Base-by-base conservation (phyloP, 1,284 basidiomycete species). In the Phellopilus nigrolimitatus region DNA sequence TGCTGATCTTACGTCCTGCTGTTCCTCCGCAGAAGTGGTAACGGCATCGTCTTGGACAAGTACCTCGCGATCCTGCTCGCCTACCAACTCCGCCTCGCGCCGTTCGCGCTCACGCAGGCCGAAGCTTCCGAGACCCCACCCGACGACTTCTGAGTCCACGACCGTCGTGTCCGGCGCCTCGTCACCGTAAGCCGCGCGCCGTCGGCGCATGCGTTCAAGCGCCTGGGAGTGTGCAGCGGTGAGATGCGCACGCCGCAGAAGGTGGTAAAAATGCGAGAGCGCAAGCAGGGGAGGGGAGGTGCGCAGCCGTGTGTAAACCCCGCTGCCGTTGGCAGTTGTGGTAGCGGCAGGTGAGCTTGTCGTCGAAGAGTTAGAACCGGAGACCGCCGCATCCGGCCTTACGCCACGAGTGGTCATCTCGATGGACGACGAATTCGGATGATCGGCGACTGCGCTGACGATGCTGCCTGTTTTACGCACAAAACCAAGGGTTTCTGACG, bases 21-120 rank as follows among this genome's bases (percentile, higher is more conserved):
- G 12, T 10, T 17, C 15, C 4, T 39, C 17, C 17, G 22, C 12
- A 9, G 3, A 12, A 17, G 22, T 9, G 17, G 15, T 17, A 17
- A 9, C n/a, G 17, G 15, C 22, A 17, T 39, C 38, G 12, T 17
- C 8, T 17, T 17, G 17, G 3, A 46, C 33, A 17, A 48, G 47
- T 13, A 39, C 33, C 34, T 39, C 47, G 12, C 19, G 34, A 24
- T 48, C 47, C 7, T 24, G 24, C 15, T 34, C 31, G 2, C 47
- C 49, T 21, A 19, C 33, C 22, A 28, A 13, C 27, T 40, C 38
- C n/a, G 28, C 39, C 34, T 51, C 54, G 4, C 45, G 54, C 24
- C 54, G 39, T 15, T 51, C 38, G 28, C 62, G 0, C 65, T 68
- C 55, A 46, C 64, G 5, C 55, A 62, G 27, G 30, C 65, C 15